Conservation (phyloP, 2,329 filamentous ascomycete genomes). For the Trichoderma koningiopsis region DNA sequence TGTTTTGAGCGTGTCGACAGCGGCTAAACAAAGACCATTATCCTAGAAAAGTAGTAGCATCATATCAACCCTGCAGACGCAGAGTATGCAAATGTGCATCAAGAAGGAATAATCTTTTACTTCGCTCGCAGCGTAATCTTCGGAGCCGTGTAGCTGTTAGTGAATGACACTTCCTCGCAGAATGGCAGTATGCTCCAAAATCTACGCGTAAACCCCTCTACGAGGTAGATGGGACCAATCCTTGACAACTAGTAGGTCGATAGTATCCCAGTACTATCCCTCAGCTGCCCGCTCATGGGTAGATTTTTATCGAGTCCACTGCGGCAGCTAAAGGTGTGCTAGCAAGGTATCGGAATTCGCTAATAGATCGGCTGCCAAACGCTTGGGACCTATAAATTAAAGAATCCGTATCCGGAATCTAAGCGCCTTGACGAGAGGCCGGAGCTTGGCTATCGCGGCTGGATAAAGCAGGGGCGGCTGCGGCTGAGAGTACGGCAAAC, state of each 20-base stretch:
- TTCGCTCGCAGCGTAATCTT: not conserved
- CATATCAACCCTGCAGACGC: not conserved
- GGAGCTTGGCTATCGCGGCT: not conserved
- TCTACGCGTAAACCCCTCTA: not conserved
- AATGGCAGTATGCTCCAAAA: not conserved
- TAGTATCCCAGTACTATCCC: not conserved
- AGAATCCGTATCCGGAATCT: not conserved
- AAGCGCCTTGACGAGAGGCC: not conserved
- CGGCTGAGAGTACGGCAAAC: not conserved
- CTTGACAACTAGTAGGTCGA: not conserved
- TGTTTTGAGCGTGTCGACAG: not conserved
- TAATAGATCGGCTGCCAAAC: constrained; percentile 7
- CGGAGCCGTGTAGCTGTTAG: not conserved
- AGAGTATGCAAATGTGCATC: not conserved
- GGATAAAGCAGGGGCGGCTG: not conserved
- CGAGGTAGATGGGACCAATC: not conserved
- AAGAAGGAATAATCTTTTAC: not conserved
- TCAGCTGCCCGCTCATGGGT: not conserved
- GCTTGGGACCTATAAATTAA: not conserved
- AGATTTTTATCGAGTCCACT: not conserved
- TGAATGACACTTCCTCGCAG: not conserved
- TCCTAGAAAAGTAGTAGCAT: not conserved
- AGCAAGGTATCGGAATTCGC: not conserved
- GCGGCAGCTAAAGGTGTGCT: constrained; percentile 6
- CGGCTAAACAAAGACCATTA: not conserved